Conservation (phyloP, 2,329 filamentous ascomycete species). For the Trichoderma oligosporum region DNA sequence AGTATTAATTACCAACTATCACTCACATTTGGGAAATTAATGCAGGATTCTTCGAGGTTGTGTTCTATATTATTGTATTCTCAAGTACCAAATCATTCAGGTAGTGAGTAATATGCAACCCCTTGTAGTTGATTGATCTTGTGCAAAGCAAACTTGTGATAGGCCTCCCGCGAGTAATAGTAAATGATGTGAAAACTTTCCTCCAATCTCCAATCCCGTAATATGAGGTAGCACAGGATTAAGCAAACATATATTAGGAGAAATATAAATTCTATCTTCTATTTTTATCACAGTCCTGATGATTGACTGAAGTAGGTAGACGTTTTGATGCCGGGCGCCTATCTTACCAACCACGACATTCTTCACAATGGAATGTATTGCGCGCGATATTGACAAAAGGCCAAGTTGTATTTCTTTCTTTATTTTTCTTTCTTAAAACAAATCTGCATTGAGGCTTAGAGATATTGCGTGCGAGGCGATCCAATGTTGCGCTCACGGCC, state of each 20-base stretch:
- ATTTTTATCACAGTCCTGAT: background rate
- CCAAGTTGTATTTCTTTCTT: background rate
- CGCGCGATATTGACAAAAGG: background rate
- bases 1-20: no score
- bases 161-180: background rate
- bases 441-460: background rate
- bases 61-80: no score
- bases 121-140: no score
- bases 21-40: no score
- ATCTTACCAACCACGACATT: background rate
- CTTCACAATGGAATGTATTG: background rate
- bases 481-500: background rate
- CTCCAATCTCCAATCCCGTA: background rate
- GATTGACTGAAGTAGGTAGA: background rate
- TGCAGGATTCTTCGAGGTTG: no score
- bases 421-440: background rate
- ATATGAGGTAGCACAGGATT: background rate
- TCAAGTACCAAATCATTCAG: no score
- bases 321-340: constrained; percentile 15
- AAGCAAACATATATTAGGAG: no score
- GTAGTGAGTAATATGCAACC: no score
- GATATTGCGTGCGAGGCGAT: background rate
- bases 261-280: background rate
- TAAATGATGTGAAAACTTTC: background rate
- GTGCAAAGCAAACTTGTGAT: no score